These are phyloP conservation scores for Fragosphaeria purpurea DNA, from an alignment of 2,329 filamentous ascomycete species.

Conservation along the genomic window DNA sequence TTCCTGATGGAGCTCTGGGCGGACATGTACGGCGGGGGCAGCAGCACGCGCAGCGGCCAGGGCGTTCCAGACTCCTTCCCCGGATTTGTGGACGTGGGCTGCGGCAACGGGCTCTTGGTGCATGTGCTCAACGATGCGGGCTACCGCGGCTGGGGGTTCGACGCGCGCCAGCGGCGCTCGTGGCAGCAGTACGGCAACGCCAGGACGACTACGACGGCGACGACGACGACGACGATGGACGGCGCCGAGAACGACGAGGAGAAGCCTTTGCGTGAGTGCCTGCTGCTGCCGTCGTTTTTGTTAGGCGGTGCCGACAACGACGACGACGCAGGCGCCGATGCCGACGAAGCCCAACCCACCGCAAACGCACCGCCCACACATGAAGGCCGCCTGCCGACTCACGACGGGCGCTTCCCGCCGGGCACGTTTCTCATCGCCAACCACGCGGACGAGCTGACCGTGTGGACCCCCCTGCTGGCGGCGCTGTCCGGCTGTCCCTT, in stretches of 20 bases:
- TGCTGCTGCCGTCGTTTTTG: slow-evolving; percentile 25
- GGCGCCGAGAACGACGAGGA: too few species aligned
- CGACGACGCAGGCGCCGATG: not conserved
- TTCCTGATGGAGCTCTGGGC: slow-evolving; percentile 89
- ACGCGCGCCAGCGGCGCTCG: slow-evolving; percentile 74
- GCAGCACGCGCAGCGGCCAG: not conserved
- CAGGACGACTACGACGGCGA: slow-evolving; percentile 4
- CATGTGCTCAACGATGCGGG: slow-evolving; percentile 73
- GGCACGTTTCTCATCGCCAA: slow-evolving; percentile 93
- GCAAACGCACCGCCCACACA: not conserved
- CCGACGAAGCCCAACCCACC: not conserved
- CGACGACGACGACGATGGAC: slow-evolving; percentile 2
- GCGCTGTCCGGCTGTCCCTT: slow-evolving; percentile 68
- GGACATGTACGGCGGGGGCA: slow-evolving; percentile 57
- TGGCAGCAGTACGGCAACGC: slow-evolving; percentile 60
- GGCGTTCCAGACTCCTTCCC: slow-evolving; percentile 45
- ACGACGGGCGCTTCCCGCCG: slow-evolving; percentile 56
- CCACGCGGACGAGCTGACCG: slow-evolving; percentile 90
- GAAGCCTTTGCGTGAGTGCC: slow-evolving; percentile 25
- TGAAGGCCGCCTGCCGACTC: slow-evolving; percentile 19
- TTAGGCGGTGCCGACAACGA: too few species aligned
- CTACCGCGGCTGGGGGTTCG: slow-evolving; percentile 80
- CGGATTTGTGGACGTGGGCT: slow-evolving; percentile 92
- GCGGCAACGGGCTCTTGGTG: slow-evolving; percentile 85
- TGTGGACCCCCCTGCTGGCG: slow-evolving; percentile 88